phyloP scores from a whole-genome alignment of 441 rosid species.

The Dalechampia spathulata region DNA sequence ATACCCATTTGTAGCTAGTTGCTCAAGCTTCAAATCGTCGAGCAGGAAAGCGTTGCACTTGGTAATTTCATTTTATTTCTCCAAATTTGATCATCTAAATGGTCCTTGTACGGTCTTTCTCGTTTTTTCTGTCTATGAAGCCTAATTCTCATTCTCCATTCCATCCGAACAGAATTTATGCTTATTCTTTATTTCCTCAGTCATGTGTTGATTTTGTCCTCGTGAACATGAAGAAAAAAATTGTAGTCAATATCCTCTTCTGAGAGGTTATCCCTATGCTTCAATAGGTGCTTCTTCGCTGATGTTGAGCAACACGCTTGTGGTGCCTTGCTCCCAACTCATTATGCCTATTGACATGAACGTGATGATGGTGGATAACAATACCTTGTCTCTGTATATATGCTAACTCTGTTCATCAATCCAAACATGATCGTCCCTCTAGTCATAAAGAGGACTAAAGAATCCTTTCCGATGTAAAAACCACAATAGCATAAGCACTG shows the following conservation, averaged over 20 bases:
- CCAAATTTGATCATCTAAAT: constrained; percentile 9
- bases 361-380: constrained; percentile 12
- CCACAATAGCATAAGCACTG: constrained; percentile 76
- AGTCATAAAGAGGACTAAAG: constrained; percentile 73
- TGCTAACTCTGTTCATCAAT: constrained; percentile 19
- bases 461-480: constrained; percentile 86
- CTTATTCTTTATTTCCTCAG: constrained; percentile 27
- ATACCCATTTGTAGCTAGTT: not conserved
- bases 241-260: constrained; percentile 44
- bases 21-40: constrained; percentile 11
- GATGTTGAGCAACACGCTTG: constrained; percentile 33
- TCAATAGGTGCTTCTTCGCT: constrained; percentile 25
- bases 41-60: constrained; percentile 7
- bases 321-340: constrained; percentile 32
- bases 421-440: constrained; percentile 70
- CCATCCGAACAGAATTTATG: constrained; percentile 25
- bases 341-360: constrained; percentile 24
- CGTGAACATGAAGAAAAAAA: constrained; percentile 51
- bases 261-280: constrained; percentile 32
- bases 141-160: constrained; percentile 23
- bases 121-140: constrained; percentile 26
- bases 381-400: constrained; percentile 17
- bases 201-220: constrained; percentile 55
- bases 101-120: constrained; percentile 5
- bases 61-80: constrained; percentile 10